phyloP scores from a whole-genome alignment of 306 rosid genomes.

The Lupinus albus region DNA sequence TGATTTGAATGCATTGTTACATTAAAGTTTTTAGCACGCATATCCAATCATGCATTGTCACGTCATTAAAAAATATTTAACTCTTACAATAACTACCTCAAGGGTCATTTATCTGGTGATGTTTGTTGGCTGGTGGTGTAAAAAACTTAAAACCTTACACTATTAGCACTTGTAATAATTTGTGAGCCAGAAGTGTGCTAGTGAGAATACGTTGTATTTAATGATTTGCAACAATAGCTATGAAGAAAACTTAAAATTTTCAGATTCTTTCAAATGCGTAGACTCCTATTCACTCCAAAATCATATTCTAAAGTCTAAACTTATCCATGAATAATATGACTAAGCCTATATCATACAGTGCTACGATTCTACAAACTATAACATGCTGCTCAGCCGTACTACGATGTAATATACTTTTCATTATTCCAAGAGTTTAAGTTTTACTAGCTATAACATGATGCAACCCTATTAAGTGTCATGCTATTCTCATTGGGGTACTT shows the following conservation, averaged over 20 bases:
- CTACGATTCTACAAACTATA: constrained; percentile 21
- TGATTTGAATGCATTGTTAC: too few relatives aligned
- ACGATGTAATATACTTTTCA: too few relatives aligned
- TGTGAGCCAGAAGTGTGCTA: constrained; percentile 4
- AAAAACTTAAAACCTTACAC: too few relatives aligned
- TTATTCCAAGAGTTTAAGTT: background rate
- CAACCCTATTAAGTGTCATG: constrained; percentile 1
- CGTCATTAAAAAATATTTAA: too few relatives aligned
- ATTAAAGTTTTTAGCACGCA: too few relatives aligned
- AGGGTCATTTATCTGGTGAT: too few relatives aligned
- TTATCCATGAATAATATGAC: background rate
- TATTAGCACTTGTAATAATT: background rate
- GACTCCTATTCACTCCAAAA: background rate
- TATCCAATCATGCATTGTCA: too few relatives aligned
- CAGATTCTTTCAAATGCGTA: background rate
- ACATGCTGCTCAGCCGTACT: background rate
- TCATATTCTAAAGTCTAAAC: constrained; percentile 2
- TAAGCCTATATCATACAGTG: constrained; percentile 1
- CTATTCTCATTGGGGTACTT: constrained; percentile 4
- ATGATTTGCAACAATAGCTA: background rate
- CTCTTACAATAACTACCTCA: too few relatives aligned
- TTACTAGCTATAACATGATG: background rate
- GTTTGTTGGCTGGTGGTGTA: too few relatives aligned
- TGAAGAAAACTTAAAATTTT: constrained; percentile 3
- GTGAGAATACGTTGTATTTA: background rate